Evolutionary conservation across 2,329 filamentous ascomycete genomes (phyloP), one percentile per base, ranked within the genome.

Genomic region (Nothophaeocryptopus gaeumannii): DNA sequence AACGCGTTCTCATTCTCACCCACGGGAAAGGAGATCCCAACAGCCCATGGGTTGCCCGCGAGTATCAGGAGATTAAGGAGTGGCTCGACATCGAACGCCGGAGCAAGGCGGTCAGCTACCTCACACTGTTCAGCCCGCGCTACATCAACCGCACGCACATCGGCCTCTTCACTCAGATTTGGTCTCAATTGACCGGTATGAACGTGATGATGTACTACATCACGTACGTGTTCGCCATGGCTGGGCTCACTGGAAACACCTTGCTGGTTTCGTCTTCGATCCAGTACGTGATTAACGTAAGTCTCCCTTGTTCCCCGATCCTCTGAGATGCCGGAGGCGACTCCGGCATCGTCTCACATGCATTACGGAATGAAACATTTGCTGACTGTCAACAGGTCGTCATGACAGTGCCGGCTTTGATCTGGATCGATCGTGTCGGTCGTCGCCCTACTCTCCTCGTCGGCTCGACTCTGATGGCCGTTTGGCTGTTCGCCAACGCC

Each of bases 401-500:
- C 45, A 88, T 89, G 83, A 92, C 88, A 0, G 67, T 91, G 2
- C 85, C 86, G 0, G 87, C 87, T 1, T 77, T 92, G 12, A 70
- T 91, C 50, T 91, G 75, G 72, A 79, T 91, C 61, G 88, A 93
- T 59, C 75, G 77, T 44, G 88, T 84, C 83, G 88, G 88, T 38
- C 86, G 88, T 54, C 86, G 86, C 34, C 74, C 73, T 2, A 81
- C 84, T 2, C 74, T 89, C 26, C 72, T 89, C n/a, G 65, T 83
- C 16, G 86, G 85, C 38, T 79, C 84, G 3, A 70, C 78, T 35
- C 70, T 86, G 35, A 88, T 89, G 85, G 64, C 64, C 67, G 74
- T 74, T 4, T 83, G 78, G 71, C 72, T 86, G 48, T 84, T 84
- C 61, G 77, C 81, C 51, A 81, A 80, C 16, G 83, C 82, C 26